phyloP scores from a whole-genome alignment of 805 yeast genomes.

The Yamadazyma akitaensis region DNA sequence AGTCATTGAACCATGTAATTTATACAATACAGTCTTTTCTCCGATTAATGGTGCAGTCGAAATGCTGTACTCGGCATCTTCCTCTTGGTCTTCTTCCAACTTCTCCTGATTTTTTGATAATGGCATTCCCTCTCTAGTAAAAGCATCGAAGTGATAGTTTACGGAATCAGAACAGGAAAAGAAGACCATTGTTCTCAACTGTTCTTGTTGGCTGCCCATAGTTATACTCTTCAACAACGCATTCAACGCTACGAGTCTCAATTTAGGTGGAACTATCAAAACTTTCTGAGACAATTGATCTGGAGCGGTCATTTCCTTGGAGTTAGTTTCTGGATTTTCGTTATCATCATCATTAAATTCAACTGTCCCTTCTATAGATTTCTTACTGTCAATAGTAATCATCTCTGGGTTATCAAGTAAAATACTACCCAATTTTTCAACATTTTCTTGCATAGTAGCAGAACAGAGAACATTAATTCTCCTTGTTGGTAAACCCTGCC shows the following conservation, averaged over 20 bases:
- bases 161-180: constrained; percentile 96
- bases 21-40: constrained; percentile 45
- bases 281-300: constrained; percentile 83
- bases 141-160: constrained; percentile 79
- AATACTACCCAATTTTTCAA: constrained; percentile 74
- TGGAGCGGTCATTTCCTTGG: constrained; percentile 56
- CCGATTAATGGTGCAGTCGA: constrained; percentile 54
- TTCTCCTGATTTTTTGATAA: constrained; percentile 29
- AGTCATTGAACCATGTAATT: constrained; percentile 86
- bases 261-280: constrained; percentile 87
- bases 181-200: constrained; percentile 71
- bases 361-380: constrained; percentile 20
- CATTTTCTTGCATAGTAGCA: constrained; percentile 85
- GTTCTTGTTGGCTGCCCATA: constrained; percentile 5
- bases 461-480: constrained; percentile 86
- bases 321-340: background rate
- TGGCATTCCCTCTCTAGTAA: constrained; percentile 57
- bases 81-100: constrained; percentile 22
- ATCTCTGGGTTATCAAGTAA: constrained; percentile 72
- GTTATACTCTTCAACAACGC: constrained; percentile 54
- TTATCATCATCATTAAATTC: constrained; percentile 27
- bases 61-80: constrained; percentile 33
- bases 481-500: constrained; percentile 60
- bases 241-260: constrained; percentile 78
- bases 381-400: constrained; percentile 42